Percentiles rank a stretch among this genome's conserved stretches.
These are phyloP conservation scores for Trichomonas tenax DNA, from an alignment of 208 protist genomes.

Conservation along the genomic window DNA sequence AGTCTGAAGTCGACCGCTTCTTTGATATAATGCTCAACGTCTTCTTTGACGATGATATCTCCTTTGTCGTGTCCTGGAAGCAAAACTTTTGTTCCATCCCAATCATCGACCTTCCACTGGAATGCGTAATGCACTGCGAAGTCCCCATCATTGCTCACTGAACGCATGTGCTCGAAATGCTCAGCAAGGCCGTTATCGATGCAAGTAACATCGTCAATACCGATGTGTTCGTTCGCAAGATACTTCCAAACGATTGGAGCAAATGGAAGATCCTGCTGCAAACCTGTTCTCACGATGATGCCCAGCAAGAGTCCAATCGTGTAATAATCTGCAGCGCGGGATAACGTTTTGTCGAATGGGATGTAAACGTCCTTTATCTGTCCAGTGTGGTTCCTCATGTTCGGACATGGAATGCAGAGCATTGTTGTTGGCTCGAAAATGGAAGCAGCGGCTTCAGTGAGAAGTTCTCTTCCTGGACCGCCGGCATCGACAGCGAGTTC, in stretches of 20 bases:
- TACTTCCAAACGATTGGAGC: neutral
- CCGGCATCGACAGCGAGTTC: neutral
- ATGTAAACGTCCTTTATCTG: neutral
- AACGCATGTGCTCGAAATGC: neutral
- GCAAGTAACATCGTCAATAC: neutral
- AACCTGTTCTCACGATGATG: neutral
- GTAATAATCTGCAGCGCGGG: neutral
- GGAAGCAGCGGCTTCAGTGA: neutral
- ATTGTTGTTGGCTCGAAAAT: conserved; percentile 1
- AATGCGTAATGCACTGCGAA: neutral
- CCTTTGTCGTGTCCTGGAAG: neutral
- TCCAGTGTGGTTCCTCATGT: neutral
- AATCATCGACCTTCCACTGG: neutral
- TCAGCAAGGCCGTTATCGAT: neutral
- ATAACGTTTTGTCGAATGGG: neutral
- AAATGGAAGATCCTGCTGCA: neutral
- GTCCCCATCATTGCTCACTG: neutral
- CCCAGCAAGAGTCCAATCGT: neutral
- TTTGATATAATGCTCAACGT: neutral
- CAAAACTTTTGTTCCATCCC: neutral
- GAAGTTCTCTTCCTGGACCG: neutral
- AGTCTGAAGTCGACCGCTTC: neutral
- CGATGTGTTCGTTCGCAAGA: neutral
- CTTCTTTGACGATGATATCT: neutral
- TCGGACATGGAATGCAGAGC: neutral